A percentile compares a stretch with the other conserved stretches of the same genome.
phyloP scores from a whole-genome alignment of 108 stramenopile genomes.

The Fragilariopsis cylindrus region DNA sequence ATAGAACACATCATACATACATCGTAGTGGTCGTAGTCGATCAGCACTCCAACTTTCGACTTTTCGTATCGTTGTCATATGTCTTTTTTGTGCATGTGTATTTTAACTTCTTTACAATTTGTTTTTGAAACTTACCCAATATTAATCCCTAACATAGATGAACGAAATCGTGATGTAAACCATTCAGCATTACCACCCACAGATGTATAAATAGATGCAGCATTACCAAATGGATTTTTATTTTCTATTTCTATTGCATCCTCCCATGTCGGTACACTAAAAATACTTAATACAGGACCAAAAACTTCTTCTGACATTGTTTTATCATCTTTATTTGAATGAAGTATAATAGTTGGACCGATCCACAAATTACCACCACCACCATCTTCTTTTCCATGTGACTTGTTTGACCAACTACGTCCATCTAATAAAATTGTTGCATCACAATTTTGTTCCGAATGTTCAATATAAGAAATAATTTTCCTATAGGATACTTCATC shows the following conservation, averaged over 20 bases:
- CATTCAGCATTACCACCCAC: slow-evolving; percentile 92
- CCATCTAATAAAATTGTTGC: slow-evolving; percentile 92
- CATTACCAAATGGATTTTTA: slow-evolving; percentile 94
- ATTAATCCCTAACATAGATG: slow-evolving; percentile 83
- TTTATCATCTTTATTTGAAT: slow-evolving; percentile 54
- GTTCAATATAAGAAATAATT: slow-evolving; percentile 81
- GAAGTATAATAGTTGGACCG: slow-evolving; percentile 90
- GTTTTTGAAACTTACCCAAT: slow-evolving; percentile 27
- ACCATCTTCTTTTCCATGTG: slow-evolving; percentile 3
- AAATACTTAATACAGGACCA: slow-evolving; percentile 91
- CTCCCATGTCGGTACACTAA: slow-evolving; percentile 76
- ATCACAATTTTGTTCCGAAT: slow-evolving; percentile 67
- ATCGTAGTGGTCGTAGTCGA: too few relatives aligned
- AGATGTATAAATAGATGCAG: slow-evolving; percentile 91
- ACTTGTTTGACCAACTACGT: slow-evolving; percentile 65
- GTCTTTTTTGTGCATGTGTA: too few relatives aligned
- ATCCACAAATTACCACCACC: slow-evolving; percentile 70
- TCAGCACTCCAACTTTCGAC: too few relatives aligned
- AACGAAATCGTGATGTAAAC: slow-evolving; percentile 86
- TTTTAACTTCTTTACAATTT: too few relatives aligned
- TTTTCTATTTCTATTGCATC: slow-evolving; percentile 95
- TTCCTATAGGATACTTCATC: slow-evolving; percentile 74
- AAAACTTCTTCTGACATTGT: slow-evolving; percentile 93
- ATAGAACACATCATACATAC: too few relatives aligned
- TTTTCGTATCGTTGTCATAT: too few relatives aligned